phyloP scores from a whole-genome alignment of 2,329 filamentous ascomycete species.

The Ophiostoma ips region DNA sequence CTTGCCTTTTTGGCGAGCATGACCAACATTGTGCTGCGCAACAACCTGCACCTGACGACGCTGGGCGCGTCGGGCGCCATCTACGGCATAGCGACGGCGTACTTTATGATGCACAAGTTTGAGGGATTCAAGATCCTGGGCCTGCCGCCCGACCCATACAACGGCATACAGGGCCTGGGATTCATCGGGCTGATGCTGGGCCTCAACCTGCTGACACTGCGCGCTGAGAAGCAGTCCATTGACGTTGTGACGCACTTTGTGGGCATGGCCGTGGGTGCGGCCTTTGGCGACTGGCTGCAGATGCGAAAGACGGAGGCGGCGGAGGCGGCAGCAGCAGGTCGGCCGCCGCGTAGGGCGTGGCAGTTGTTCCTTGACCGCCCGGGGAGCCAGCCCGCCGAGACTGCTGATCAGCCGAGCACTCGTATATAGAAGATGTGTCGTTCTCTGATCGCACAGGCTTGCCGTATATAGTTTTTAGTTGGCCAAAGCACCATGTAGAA shows the following conservation, averaged over 20 bases:
- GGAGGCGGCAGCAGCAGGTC: conserved; percentile 7
- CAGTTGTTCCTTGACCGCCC: neutral
- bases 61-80: conserved; percentile 55
- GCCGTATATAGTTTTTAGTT: too few relatives aligned
- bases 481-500: too few relatives aligned
- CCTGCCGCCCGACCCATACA: conserved; percentile 38
- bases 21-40: conserved; percentile 30
- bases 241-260: conserved; percentile 40
- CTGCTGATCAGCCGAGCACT: too few relatives aligned
- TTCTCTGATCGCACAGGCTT: too few relatives aligned
- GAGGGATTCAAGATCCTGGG: conserved; percentile 45
- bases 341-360: conserved; percentile 6
- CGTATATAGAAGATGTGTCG: too few relatives aligned
- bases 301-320: conserved; percentile 17
- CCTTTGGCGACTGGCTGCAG: conserved; percentile 25
- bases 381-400: too few relatives aligned
- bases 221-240: conserved; percentile 28
- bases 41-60: conserved; percentile 34
- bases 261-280: conserved; percentile 34
- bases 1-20: conserved; percentile 47
- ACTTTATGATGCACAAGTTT: conserved; percentile 43
- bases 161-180: conserved; percentile 38
- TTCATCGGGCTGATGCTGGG: conserved; percentile 38
- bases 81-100: conserved; percentile 46
- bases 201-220: conserved; percentile 34